Evolutionary conservation across 768 basidiomycete species (phyloP).

Genomic region (Dioszegia crocea): DNA sequence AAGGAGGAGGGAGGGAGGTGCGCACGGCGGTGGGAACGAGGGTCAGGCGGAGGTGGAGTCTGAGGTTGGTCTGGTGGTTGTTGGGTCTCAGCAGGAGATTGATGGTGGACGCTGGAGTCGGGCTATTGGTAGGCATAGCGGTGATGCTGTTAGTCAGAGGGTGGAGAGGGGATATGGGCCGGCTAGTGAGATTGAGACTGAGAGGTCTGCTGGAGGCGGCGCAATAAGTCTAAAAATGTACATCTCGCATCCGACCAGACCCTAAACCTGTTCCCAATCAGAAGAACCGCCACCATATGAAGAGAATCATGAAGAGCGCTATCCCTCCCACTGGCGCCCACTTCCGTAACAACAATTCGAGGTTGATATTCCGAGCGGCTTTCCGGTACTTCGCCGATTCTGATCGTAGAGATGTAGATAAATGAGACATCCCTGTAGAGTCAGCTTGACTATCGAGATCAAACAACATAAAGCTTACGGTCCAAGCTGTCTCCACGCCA

Average conservation of each 20-base stretch:
- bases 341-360: constrained; percentile 88
- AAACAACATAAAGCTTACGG: constrained; percentile 59
- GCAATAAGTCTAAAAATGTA: neutral
- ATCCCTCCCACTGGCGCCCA: constrained; percentile 89
- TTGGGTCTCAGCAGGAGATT: constrained; percentile 29
- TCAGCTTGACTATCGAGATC: too few species aligned
- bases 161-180: constrained; percentile 18
- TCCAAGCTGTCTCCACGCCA: constrained; percentile 98
- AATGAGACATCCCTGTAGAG: constrained; percentile 72
- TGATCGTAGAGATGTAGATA: constrained; percentile 86
- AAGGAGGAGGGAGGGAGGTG: neutral
- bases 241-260: too few species aligned
- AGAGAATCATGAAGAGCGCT: constrained; percentile 62
- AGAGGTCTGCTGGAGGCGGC: constrained; percentile 8
- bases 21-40: constrained; percentile 11
- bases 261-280: constrained; percentile 18
- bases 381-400: constrained; percentile 98
- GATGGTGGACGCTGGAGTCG: constrained; percentile 33
- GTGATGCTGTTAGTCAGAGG: constrained; percentile 24
- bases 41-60: constrained; percentile 9
- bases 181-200: constrained; percentile 21
- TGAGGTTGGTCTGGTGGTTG: constrained; percentile 29
- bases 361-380: constrained; percentile 88
- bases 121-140: constrained; percentile 28
- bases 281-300: constrained; percentile 57